Evolutionary conservation across 495 filamentous ascomycete genomes (phyloP).

Genomic region (Neurospora cerealis): DNA sequence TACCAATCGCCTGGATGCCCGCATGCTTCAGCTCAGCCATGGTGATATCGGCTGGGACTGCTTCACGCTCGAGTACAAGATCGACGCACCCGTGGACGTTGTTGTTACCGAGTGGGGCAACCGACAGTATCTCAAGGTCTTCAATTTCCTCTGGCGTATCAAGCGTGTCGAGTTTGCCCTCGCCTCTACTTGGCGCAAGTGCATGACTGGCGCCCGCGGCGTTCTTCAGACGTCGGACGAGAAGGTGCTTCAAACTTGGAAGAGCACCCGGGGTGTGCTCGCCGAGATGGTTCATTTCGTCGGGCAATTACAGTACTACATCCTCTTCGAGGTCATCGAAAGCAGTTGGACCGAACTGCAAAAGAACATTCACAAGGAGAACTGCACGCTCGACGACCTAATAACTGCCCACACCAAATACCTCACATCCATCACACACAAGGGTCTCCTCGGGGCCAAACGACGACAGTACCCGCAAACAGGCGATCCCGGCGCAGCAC

Average conservation of each 20-base stretch:
- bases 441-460: slow-evolving; percentile 77
- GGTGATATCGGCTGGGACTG: slow-evolving; percentile 99
- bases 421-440: slow-evolving; percentile 88
- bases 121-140: slow-evolving; percentile 94
- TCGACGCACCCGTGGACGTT: slow-evolving; percentile 93
- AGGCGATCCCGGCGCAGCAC: slow-evolving; percentile 11
- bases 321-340: slow-evolving; percentile 97
- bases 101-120: slow-evolving; percentile 92
- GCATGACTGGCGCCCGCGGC: slow-evolving; percentile 89
- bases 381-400: slow-evolving; percentile 86
- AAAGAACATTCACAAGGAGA: slow-evolving; percentile 64
- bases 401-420: slow-evolving; percentile 87
- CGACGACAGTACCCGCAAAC: slow-evolving; percentile 28
- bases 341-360: slow-evolving; percentile 84
- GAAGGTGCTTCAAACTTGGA: slow-evolving; percentile 76
- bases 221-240: slow-evolving; percentile 77
- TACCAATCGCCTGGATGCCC: slow-evolving; percentile 81
- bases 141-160: slow-evolving; percentile 98
- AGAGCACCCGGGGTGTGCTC: slow-evolving; percentile 71
- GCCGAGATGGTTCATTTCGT: slow-evolving; percentile 99
- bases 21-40: slow-evolving; percentile 90
- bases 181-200: slow-evolving; percentile 82
- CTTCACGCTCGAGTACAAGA: slow-evolving; percentile 98
- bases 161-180: slow-evolving; percentile 96
- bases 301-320: slow-evolving; percentile 95